Percentiles rank a stretch among this genome's conserved stretches.
These are phyloP conservation scores for Solanum tarijense DNA, from an alignment of 257 asterid genomes.

Conservation along the genomic window DNA sequence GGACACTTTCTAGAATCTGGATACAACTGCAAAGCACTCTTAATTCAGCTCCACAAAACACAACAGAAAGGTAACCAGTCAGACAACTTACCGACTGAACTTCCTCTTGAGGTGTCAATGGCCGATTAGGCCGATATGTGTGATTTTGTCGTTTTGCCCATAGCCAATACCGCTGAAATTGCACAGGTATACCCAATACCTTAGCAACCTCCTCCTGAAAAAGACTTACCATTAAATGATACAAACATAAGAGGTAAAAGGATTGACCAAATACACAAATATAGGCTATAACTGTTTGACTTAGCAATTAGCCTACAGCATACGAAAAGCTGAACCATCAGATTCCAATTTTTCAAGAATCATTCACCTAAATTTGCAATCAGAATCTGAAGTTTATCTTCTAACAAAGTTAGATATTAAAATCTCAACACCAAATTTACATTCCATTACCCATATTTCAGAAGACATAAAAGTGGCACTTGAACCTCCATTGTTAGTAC, in stretches of 20 bases:
- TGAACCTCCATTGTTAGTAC: background rate
- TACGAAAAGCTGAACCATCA: background rate
- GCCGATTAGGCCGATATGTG: constrained; percentile 82
- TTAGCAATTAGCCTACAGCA: background rate
- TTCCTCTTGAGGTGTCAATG: constrained; percentile 65
- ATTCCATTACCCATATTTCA: background rate
- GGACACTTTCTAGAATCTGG: background rate
- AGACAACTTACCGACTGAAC: constrained; percentile 50
- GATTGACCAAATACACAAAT: background rate
- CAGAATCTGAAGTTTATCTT: background rate
- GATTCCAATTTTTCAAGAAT: background rate
- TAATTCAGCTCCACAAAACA: background rate
- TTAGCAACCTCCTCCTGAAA: constrained; percentile 80
- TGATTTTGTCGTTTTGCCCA: constrained; percentile 95
- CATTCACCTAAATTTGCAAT: constrained; percentile 3
- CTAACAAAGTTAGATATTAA: background rate
- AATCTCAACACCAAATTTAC: background rate
- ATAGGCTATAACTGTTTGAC: background rate
- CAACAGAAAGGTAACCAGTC: background rate
- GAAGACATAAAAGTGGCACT: background rate
- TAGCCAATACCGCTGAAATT: constrained; percentile 73
- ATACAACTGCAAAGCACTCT: background rate
- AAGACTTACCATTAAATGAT: background rate
- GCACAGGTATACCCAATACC: constrained; percentile 70
- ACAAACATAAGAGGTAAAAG: background rate